Base-by-base conservation (phyloP, 169 alveolate genomes). In the Plasmodium gonderi region DNA sequence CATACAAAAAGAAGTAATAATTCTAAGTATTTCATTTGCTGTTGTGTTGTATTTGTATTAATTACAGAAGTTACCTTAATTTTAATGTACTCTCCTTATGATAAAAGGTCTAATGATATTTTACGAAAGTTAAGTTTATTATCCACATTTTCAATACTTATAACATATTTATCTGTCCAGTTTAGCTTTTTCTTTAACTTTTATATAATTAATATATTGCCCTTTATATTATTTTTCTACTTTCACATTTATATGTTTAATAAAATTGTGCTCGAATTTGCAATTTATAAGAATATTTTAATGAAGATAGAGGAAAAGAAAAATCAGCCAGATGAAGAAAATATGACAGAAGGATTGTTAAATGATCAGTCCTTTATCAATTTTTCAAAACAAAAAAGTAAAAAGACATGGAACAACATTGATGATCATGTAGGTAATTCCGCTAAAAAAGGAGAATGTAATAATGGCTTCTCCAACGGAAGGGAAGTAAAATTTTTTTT, bases 11-110 rank as follows among this genome's bases (percentile, higher is more conserved):
- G 67, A 67, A 68, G 29, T 68, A 4, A 77, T 47, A 78, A 65
- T 51, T 67, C 94, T 2, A 79, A 78, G 54, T 90, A 90, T 90
- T 90, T 90, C 40, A 90, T 90, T 7, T 90, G 90, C 51, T 90
- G 82, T 36, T 47, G 90, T 79, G 74, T 78, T 2, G 81, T 90
- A 29, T 47, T 90, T 44, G 60, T 78, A 36, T 17, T 90, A 47
- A 78, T 45, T 36, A 79, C 90, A 64, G 90, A 90, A 45, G 81
- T 78, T 64, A 47, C 94, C 6, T 64, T 77, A 20, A 78, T 44
- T 65, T 90, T 78, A 51, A 65, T 90, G 49, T 79, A 77, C 54
- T 90, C 94, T 36, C 94, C 94, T 42, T 78, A 76, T 42, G 94
- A 90, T 54, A 90, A 90, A 78, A 77, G 94, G 47, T 90, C 94